phyloP scores from a whole-genome alignment of 495 filamentous ascomycete species.

The Daldinia grandis region DNA sequence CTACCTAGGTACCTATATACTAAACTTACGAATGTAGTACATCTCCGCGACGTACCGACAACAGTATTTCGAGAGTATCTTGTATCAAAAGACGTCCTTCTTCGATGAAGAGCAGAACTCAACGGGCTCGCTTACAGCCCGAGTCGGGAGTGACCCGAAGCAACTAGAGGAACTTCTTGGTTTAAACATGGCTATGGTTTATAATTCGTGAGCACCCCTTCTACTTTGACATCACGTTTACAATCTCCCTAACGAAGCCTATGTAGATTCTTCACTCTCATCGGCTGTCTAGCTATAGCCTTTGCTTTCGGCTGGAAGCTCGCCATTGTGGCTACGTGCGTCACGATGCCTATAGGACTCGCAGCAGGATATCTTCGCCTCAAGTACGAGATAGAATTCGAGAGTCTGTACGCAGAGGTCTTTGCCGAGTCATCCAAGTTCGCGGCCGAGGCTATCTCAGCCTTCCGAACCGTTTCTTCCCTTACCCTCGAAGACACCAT shows the following conservation, averaged over 20 bases:
- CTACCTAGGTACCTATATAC: constrained; percentile 27
- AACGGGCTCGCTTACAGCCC: constrained; percentile 67
- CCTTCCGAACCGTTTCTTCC: constrained; percentile 65
- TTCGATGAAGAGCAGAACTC: constrained; percentile 72
- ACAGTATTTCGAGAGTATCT: constrained; percentile 65
- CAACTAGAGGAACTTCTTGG: constrained; percentile 70
- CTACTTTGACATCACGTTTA: not conserved
- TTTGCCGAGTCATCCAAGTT: constrained; percentile 68
- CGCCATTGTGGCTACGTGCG: constrained; percentile 58
- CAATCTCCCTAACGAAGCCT: constrained; percentile 1
- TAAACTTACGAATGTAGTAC: constrained; percentile 38
- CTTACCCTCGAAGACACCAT: constrained; percentile 66
- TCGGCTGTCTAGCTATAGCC: constrained; percentile 59
- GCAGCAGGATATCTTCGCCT: constrained; percentile 61
- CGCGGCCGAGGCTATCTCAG: constrained; percentile 67
- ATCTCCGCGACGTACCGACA: constrained; percentile 62
- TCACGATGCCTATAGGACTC: constrained; percentile 59
- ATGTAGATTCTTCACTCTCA: constrained; percentile 53
- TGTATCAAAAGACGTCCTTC: constrained; percentile 67
- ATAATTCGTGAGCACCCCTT: constrained; percentile 48
- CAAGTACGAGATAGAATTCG: constrained; percentile 64
- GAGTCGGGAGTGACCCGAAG: constrained; percentile 66
- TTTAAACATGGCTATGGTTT: constrained; percentile 61
- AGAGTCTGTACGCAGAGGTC: constrained; percentile 62
- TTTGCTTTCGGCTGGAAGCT: constrained; percentile 68